Conservation (phyloP, 305 asterid genomes). For the Coffea humblotiana region DNA sequence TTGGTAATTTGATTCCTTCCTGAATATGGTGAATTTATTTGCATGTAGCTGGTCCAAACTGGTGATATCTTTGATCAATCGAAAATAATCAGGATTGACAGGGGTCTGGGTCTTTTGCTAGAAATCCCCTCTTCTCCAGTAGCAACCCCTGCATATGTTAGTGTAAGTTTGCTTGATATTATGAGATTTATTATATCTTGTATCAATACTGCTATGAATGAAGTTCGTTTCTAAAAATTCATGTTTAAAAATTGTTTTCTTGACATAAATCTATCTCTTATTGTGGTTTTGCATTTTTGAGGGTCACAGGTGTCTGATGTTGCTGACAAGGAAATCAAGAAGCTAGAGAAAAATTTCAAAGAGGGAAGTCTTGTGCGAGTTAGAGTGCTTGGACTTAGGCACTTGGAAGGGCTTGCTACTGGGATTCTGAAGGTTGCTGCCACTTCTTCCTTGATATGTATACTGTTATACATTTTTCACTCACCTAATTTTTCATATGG, state of each 20-base stretch:
- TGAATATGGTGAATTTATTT: constrained; percentile 25
- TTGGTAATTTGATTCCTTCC: not conserved
- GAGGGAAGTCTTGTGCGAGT: constrained; percentile 22
- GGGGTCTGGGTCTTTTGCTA: constrained; percentile 75
- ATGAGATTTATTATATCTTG: not conserved
- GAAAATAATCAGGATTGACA: constrained; percentile 83
- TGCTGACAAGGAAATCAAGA: constrained; percentile 73
- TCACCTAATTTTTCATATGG: not conserved
- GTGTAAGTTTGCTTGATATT: constrained; percentile 45
- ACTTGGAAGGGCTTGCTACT: constrained; percentile 16
- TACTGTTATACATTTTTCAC: not conserved
- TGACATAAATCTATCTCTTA: constrained; percentile 17
- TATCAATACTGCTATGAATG: constrained; percentile 10
- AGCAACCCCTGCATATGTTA: constrained; percentile 87
- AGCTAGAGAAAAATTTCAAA: constrained; percentile 65
- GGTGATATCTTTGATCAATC: constrained; percentile 88
- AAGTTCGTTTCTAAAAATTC: constrained; percentile 7
- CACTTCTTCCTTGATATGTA: not conserved
- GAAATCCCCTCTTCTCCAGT: constrained; percentile 72
- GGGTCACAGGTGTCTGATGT: constrained; percentile 63
- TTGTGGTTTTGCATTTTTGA: constrained; percentile 17
- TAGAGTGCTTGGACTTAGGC: constrained; percentile 17
- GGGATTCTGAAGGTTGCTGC: constrained; percentile 5
- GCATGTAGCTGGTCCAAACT: constrained; percentile 70
- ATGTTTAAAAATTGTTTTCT: not conserved